phyloP scores from a whole-genome alignment of 2,329 filamentous ascomycete genomes.

The Triangularia verruculosa region DNA sequence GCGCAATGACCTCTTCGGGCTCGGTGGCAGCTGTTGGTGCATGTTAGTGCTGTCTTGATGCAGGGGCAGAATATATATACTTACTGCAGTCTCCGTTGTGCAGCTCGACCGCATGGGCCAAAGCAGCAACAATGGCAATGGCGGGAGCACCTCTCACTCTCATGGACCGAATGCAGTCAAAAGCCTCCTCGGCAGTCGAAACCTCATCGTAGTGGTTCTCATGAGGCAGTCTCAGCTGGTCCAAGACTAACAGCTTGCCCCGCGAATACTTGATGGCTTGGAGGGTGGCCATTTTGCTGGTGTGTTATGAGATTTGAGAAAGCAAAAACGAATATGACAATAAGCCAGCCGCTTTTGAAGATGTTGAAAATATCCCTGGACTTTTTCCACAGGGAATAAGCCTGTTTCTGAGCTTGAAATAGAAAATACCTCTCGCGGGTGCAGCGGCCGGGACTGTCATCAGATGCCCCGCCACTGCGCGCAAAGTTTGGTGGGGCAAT shows the following conservation, averaged over 20 bases:
- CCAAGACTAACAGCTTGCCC: constrained; percentile 71
- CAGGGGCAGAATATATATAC: constrained; percentile 22
- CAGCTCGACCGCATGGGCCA: constrained; percentile 84
- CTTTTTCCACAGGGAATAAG: neutral
- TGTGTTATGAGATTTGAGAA: neutral
- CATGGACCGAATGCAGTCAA: constrained; percentile 81
- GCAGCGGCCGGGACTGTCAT: constrained; percentile 6
- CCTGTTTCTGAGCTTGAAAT: neutral
- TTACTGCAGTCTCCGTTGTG: constrained; percentile 50
- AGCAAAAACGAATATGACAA: neutral
- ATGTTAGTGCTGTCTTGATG: neutral
- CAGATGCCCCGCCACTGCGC: constrained; percentile 10
- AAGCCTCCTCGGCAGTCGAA: constrained; percentile 68
- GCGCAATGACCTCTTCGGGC: constrained; percentile 59
- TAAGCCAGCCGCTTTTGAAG: neutral
- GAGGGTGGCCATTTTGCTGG: constrained; percentile 52
- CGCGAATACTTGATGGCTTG: constrained; percentile 75
- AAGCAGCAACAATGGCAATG: constrained; percentile 94
- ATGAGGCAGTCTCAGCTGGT: constrained; percentile 80
- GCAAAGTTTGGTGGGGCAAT: constrained; percentile 15
- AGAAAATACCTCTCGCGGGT: constrained; percentile 10
- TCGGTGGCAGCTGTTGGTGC: constrained; percentile 38
- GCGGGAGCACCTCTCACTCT: constrained; percentile 78
- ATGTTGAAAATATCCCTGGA: neutral
- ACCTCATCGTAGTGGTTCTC: constrained; percentile 75